Evolutionary conservation across 352 stramenopile species (phyloP), one percentile per base, ranked within the genome.

Genomic region (Phytopythium helicoides): DNA sequence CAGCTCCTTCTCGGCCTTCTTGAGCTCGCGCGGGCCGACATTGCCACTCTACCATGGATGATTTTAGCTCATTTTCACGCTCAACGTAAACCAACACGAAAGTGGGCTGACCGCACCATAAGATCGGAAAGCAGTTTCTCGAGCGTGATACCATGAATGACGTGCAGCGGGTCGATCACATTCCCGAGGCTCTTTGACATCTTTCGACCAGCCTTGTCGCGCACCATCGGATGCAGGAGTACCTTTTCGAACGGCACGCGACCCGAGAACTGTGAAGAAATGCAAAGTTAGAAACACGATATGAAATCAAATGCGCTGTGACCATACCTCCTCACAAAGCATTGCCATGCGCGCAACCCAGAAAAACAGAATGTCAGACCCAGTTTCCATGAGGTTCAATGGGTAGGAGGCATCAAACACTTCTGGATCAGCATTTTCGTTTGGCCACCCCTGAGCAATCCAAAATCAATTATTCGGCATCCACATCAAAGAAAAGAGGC

Each of bases 261-360:
- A 16, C 97, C 94, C 18, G 95, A 98, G 47, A 94, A 85, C 81
- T 92, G 61, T 12, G n/a, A 14, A 52, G 46, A 19, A 16, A n/a
- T n/a, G n/a, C 28, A 3, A 15, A 40, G 35, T 44, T n/a, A 19
- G 50, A 36, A 54, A 40, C 23, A 38, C n/a, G n/a, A n/a, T n/a
- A n/a, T n/a, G n/a, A n/a, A n/a, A n/a, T n/a, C n/a, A n/a, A n/a
- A n/a, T n/a, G n/a, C n/a, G 14, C 55, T 18, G 6, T 41, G 18
- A 4, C 6, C 48, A 19, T n/a, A 99, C 86, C 76, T 99, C 88
- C 71, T 99, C 83, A 51, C 96, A 98, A 52, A 99, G 93, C 97
- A 99, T 99, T 6, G 98, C 97, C 97, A 99, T 99, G 38, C 97
- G 88, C 14, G 97, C 97, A 39, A 99, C 97, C 97, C 97, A 99